phyloP scores from a whole-genome alignment of 345 rosid genomes.

The Pelargonium nanum region DNA sequence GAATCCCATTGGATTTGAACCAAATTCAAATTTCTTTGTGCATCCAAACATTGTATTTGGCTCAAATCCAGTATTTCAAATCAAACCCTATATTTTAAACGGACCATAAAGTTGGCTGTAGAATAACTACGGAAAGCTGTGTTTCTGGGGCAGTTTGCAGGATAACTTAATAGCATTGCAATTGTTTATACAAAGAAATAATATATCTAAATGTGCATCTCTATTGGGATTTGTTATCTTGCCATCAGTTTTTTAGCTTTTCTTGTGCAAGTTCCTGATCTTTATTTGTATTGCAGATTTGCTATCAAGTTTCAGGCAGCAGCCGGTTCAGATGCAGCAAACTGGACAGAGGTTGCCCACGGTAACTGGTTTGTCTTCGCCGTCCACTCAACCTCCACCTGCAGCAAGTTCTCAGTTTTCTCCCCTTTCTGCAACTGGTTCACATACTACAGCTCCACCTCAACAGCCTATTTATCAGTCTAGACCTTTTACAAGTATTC shows the following conservation, averaged over 20 bases:
- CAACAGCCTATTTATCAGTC: conserved; percentile 12
- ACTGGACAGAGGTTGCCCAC: conserved; percentile 15
- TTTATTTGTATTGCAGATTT: conserved; percentile 21
- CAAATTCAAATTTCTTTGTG: too few relatives aligned
- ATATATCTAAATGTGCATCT: neutral
- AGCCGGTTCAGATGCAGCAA: conserved; percentile 21
- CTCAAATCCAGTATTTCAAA: too few relatives aligned
- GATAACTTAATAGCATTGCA: too few relatives aligned
- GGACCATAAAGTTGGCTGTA: too few relatives aligned
- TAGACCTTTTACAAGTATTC: conserved; percentile 10
- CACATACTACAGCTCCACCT: conserved; percentile 16
- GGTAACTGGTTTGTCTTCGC: conserved; percentile 9
- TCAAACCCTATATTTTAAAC: too few relatives aligned
- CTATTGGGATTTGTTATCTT: neutral
- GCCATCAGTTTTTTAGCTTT: neutral
- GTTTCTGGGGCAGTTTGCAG: too few relatives aligned
- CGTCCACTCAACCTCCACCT: conserved; percentile 9
- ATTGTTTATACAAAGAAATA: too few relatives aligned
- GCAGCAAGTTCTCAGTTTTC: neutral
- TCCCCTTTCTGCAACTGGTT: conserved; percentile 7
- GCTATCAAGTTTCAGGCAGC: conserved; percentile 25
- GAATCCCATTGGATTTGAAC: too few relatives aligned
- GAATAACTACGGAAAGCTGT: too few relatives aligned
- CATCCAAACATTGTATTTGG: too few relatives aligned
- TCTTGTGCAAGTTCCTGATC: neutral